Conservation (phyloP, 768 basidiomycete genomes). For the Lyophyllum atratum region DNA sequence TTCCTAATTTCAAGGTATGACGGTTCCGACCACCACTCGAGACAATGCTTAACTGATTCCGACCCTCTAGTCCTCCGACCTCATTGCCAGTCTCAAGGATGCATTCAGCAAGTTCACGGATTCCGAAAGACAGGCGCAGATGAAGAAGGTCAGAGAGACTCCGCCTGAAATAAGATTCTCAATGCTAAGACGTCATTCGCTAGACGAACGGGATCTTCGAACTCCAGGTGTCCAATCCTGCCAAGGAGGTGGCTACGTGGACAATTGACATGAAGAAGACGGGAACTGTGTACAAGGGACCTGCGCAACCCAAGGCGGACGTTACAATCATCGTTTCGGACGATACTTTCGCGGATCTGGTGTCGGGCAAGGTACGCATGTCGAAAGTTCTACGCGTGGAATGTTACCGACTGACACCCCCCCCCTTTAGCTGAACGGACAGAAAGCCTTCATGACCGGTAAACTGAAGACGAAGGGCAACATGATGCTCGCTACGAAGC, state of each 20-base stretch:
- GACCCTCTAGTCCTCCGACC: slow-evolving; percentile 59
- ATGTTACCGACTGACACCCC: not conserved
- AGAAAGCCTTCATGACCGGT: slow-evolving; percentile 96
- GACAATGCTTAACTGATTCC: not conserved
- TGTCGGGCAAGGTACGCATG: slow-evolving; percentile 62
- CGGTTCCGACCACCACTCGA: no score
- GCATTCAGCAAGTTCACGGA: slow-evolving; percentile 58
- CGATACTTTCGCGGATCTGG: slow-evolving; percentile 72
- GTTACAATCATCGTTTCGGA: slow-evolving; percentile 81
- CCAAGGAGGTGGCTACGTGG: slow-evolving; percentile 76
- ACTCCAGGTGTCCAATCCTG: slow-evolving; percentile 73
- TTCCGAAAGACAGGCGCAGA: slow-evolving; percentile 62
- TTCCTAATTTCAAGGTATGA: slow-evolving; percentile 70
- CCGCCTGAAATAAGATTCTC: not conserved
- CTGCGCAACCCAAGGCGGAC: slow-evolving; percentile 73
- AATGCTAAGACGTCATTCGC: not conserved
- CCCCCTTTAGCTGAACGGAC: slow-evolving; percentile 73
- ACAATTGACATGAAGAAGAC: slow-evolving; percentile 93
- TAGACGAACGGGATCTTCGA: slow-evolving; percentile 91
- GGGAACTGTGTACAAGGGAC: slow-evolving; percentile 75
- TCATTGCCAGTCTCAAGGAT: slow-evolving; percentile 53
- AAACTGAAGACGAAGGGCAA: slow-evolving; percentile 91
- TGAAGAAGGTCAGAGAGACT: slow-evolving; percentile 63
- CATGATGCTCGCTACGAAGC: slow-evolving; percentile 93
- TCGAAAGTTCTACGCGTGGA: not conserved